Conservation (phyloP, 2,329 filamentous ascomycete genomes). For the Xylariales sp. region DNA sequence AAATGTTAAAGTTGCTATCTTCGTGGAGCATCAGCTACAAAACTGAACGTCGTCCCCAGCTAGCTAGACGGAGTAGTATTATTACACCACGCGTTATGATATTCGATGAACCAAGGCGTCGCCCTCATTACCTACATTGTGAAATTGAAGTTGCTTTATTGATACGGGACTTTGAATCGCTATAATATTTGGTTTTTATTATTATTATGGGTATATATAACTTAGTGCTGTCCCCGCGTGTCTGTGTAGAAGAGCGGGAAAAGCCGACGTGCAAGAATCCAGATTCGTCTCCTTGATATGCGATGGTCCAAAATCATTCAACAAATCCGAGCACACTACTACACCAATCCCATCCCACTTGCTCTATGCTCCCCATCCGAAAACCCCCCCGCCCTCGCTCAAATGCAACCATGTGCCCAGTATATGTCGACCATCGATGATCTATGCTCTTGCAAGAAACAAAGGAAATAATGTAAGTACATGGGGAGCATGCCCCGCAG, state of each 20-base stretch:
- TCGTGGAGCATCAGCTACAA: no score
- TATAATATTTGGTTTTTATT: background rate
- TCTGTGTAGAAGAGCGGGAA: background rate
- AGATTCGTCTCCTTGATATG: constrained; percentile 3
- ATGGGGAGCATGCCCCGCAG: constrained; percentile 1
- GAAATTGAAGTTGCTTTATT: background rate
- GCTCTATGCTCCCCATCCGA: constrained; percentile 27
- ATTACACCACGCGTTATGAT: no score
- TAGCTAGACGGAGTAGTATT: no score
- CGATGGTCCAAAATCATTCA: constrained; percentile 12
- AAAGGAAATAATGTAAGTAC: constrained; percentile 23
- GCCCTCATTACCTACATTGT: background rate
- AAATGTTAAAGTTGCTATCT: no score
- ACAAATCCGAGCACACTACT: constrained; percentile 4
- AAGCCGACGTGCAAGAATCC: background rate
- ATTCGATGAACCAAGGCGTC: background rate
- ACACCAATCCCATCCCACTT: constrained; percentile 10
- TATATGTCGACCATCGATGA: constrained; percentile 16
- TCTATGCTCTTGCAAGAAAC: constrained; percentile 23
- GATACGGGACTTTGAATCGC: background rate
- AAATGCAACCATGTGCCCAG: constrained; percentile 33
- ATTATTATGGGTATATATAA: constrained; percentile 18
- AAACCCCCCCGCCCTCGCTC: constrained; percentile 28
- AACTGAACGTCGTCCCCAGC: no score
- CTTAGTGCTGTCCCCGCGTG: background rate